phyloP scores from a whole-genome alignment of 1,139 yeast species.

The Taphrina deformans region DNA sequence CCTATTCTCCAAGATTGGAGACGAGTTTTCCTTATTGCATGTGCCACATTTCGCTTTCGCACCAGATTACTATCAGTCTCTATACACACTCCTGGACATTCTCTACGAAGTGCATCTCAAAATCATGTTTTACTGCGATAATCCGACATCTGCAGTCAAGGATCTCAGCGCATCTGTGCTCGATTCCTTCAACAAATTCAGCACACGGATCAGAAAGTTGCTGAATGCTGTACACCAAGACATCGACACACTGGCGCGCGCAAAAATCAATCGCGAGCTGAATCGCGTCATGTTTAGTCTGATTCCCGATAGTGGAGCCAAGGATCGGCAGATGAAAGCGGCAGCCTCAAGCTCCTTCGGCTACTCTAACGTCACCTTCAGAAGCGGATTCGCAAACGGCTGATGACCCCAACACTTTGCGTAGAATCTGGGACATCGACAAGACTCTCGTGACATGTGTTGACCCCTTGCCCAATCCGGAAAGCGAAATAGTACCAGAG shows the following conservation, averaged over 20 bases:
- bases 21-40: constrained; percentile 5
- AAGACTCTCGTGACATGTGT: too few species aligned
- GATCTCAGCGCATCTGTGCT: neutral
- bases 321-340: neutral
- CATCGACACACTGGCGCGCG: constrained; percentile 17
- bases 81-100: constrained; percentile 2
- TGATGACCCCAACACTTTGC: neutral
- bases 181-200: constrained; percentile 9
- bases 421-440: too few species aligned
- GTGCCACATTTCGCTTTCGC: constrained; percentile 9
- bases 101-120: neutral
- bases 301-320: neutral
- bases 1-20: constrained; percentile 1
- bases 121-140: neutral
- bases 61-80: constrained; percentile 6
- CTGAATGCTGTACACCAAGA: constrained; percentile 13
- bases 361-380: neutral
- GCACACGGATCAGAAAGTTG: neutral
- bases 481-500: too few species aligned
- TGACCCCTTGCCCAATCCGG: too few species aligned
- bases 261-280: constrained; percentile 22
- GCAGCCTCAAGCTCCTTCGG: neutral
- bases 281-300: constrained; percentile 15
- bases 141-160: neutral
- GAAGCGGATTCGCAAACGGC: neutral